phyloP scores from a whole-genome alignment of 129 eudicot species.

The Centrapalus pauciflorus region DNA sequence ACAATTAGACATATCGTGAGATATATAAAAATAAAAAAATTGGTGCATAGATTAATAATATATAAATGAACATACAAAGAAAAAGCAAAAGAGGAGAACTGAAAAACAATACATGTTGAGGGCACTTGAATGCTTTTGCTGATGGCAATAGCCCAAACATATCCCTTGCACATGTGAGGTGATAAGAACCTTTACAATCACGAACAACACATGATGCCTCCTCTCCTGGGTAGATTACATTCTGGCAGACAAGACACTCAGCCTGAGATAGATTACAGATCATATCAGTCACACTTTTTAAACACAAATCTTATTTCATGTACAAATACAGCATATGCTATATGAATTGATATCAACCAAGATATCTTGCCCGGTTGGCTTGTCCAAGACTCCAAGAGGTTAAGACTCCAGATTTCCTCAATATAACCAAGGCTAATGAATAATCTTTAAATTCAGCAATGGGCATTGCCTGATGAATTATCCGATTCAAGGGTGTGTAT shows the following conservation, averaged over 20 bases:
- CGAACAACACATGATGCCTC: slow-evolving; percentile 59
- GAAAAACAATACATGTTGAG: slow-evolving; percentile 69
- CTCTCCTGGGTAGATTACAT: slow-evolving; percentile 57
- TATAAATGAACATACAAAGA: not conserved
- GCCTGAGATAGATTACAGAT: slow-evolving; percentile 38
- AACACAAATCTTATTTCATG: not conserved
- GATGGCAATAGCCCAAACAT: slow-evolving; percentile 37
- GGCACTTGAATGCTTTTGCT: slow-evolving; percentile 69
- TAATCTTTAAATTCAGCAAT: too few species aligned
- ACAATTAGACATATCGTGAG: not conserved
- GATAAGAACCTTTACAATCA: slow-evolving; percentile 61
- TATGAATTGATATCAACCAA: not conserved
- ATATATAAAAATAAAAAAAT: not conserved
- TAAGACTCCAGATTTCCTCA: too few species aligned
- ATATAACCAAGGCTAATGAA: too few species aligned
- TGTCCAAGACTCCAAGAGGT: too few species aligned
- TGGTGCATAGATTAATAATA: not conserved
- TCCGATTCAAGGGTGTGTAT: too few species aligned
- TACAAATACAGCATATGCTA: not conserved
- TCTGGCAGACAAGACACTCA: slow-evolving; percentile 57
- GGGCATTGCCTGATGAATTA: too few species aligned
- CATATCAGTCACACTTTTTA: not conserved
- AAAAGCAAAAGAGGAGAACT: not conserved
- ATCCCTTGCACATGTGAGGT: slow-evolving; percentile 55
- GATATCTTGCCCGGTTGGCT: too few species aligned